A percentile compares a stretch with the other conserved stretches of the same genome.
Conservation (phyloP, 2,329 filamentous ascomycete genomes). For the Diaporthe capsici region DNA sequence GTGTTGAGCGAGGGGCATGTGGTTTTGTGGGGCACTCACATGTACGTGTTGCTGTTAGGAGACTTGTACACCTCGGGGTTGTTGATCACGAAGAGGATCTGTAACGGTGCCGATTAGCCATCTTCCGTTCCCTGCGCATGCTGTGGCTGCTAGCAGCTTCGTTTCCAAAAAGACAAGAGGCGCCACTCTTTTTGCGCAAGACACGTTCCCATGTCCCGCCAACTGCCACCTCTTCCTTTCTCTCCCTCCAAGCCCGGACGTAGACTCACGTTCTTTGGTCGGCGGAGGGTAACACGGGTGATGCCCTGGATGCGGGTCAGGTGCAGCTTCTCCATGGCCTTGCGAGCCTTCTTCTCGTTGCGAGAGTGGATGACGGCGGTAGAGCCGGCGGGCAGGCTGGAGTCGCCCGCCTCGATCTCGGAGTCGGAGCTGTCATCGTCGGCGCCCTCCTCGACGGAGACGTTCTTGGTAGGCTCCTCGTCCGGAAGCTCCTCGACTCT, state of each 20-base stretch:
- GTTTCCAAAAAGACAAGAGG: background rate
- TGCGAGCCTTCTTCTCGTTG: slow-evolving; percentile 99
- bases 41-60: slow-evolving; percentile 99
- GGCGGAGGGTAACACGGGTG: slow-evolving; percentile 96
- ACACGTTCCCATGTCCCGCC: slow-evolving; percentile 28
- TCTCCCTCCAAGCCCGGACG: background rate
- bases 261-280: slow-evolving; percentile 96
- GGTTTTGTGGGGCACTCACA: slow-evolving; percentile 73
- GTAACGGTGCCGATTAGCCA: slow-evolving; percentile 42
- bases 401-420: slow-evolving; percentile 80
- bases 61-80: slow-evolving; percentile 99
- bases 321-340: slow-evolving; percentile 98
- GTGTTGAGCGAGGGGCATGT: background rate
- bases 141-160: background rate
- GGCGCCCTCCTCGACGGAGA: slow-evolving; percentile 80
- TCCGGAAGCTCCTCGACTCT: slow-evolving; percentile 98
- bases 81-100: slow-evolving; percentile 99
- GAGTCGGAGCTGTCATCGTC: slow-evolving; percentile 81
- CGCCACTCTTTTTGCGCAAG: background rate
- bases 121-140: background rate
- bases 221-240: background rate
- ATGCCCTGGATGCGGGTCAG: slow-evolving; percentile 97
- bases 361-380: slow-evolving; percentile 94
- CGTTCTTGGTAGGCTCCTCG: slow-evolving; percentile 90
- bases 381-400: slow-evolving; percentile 81